Conservation (phyloP, 306 rosid species). For the Pyrus communis region DNA sequence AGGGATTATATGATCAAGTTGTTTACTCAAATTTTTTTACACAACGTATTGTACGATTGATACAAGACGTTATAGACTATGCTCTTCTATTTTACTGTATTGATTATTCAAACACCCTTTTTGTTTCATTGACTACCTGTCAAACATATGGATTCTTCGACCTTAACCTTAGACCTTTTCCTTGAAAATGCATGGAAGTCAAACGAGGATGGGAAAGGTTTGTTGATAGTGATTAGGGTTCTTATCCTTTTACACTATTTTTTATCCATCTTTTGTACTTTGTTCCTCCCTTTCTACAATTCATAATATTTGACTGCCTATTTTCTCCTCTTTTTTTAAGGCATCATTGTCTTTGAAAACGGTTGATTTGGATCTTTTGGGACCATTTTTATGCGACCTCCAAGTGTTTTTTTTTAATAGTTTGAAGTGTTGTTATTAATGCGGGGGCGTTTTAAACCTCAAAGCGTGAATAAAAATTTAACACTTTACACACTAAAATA, state of each 20-base stretch:
- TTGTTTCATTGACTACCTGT: constrained; percentile 26
- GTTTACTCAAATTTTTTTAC: background rate
- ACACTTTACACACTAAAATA: no score
- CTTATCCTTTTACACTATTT: background rate
- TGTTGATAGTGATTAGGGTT: constrained; percentile 8
- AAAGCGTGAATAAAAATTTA: no score
- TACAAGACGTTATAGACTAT: accelerated
- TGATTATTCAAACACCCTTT: constrained; percentile 17
- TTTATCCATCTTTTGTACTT: background rate
- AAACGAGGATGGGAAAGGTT: constrained; percentile 27
- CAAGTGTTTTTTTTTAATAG: background rate
- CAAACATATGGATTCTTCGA: constrained; percentile 18
- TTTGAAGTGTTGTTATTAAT: no score
- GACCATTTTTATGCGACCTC: background rate
- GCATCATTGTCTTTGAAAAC: background rate
- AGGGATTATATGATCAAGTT: no score
- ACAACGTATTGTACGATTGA: no score
- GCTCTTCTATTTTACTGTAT: background rate
- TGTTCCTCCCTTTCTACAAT: background rate
- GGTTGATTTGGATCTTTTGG: background rate
- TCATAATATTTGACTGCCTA: background rate
- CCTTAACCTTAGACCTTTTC: constrained; percentile 5
- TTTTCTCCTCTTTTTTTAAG: background rate
- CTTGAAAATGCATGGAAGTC: constrained; percentile 31
- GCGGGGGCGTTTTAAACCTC: no score